Conservation (phyloP, 2,329 filamentous ascomycete genomes). For the Sclerotinia borealis region DNA sequence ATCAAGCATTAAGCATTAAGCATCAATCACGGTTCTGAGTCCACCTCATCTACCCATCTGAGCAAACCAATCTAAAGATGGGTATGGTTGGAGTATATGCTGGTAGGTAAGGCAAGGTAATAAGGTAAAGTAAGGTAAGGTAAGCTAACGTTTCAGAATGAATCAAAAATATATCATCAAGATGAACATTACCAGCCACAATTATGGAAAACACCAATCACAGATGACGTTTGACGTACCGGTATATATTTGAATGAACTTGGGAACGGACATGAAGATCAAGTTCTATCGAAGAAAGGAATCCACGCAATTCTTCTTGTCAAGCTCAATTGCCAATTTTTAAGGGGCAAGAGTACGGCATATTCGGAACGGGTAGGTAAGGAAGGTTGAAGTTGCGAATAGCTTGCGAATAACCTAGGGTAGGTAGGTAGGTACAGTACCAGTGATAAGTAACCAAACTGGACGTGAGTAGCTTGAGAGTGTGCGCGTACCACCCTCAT, state of each 20-base stretch:
- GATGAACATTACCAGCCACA: neutral
- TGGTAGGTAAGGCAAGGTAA: no score
- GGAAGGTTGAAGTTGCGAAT: neutral
- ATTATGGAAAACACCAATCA: neutral
- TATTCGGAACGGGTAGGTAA: neutral
- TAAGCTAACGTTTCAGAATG: conserved; percentile 5
- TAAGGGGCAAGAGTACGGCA: neutral
- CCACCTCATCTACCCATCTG: neutral
- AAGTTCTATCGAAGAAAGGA: neutral
- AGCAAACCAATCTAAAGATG: neutral
- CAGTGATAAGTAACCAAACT: neutral
- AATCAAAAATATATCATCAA: neutral
- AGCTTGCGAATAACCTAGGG: neutral
- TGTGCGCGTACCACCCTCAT: neutral
- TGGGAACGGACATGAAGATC: neutral
- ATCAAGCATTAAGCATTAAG: neutral
- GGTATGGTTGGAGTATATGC: neutral
- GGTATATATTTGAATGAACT: neutral
- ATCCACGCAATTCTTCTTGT: neutral
- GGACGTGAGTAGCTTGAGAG: neutral
- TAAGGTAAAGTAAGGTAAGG: no score
- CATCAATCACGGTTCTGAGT: neutral
- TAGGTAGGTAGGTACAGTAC: no score
- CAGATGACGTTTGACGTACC: neutral
- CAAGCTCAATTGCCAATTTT: neutral